phyloP scores from a whole-genome alignment of 2,329 filamentous ascomycete genomes.

The Microdochium trichocladiopsis region DNA sequence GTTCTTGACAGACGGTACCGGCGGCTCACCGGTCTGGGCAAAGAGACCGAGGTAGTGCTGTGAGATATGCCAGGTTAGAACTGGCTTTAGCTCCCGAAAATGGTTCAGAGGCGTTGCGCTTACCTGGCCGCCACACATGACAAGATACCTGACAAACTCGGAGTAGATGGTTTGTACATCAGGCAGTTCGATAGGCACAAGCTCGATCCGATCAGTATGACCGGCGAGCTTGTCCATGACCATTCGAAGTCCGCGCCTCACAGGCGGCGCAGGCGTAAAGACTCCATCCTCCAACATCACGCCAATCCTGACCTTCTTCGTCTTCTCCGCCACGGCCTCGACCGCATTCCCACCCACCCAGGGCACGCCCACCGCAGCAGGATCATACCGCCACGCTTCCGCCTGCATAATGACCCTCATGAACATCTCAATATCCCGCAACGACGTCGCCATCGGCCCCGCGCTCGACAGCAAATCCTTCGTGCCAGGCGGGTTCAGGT shows the following conservation, averaged over 20 bases:
- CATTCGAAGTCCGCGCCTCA: constrained; percentile 32
- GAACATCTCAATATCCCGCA: constrained; percentile 27
- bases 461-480: constrained; percentile 34
- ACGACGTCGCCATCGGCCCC: constrained; percentile 33
- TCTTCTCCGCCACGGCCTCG: background rate
- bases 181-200: constrained; percentile 49
- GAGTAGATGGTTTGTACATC: constrained; percentile 40
- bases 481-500: constrained; percentile 43
- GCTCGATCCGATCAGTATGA: constrained; percentile 33
- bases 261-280: constrained; percentile 38
- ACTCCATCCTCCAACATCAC: constrained; percentile 38
- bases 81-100: background rate
- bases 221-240: constrained; percentile 16
- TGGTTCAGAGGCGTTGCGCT: constrained; percentile 1
- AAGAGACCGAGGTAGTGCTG: constrained; percentile 34
- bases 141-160: constrained; percentile 24
- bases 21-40: constrained; percentile 38
- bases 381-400: constrained; percentile 2
- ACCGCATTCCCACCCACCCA: constrained; percentile 16
- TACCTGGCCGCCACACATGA: constrained; percentile 9
- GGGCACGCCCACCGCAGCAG: constrained; percentile 27
- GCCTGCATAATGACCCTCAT: constrained; percentile 1
- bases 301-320: constrained; percentile 23
- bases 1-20: constrained; percentile 37
- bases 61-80: constrained; percentile 22